Conservation (phyloP, 371 early-diverging fungal genomes). For the Syncephalis plumigaleata region DNA sequence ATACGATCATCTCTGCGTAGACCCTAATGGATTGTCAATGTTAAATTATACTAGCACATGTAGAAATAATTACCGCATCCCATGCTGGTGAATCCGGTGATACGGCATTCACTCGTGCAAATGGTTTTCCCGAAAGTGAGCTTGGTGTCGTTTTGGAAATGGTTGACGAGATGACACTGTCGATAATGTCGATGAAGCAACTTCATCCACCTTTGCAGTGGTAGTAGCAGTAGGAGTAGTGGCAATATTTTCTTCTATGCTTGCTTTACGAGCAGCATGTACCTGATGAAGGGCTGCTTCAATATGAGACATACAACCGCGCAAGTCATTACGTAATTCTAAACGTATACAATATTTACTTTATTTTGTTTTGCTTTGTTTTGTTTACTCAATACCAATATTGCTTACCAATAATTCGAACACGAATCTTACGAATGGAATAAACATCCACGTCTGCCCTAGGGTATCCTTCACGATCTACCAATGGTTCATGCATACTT, state of each 20-base stretch:
- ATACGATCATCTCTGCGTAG: constrained; percentile 39
- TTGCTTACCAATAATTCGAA: constrained; percentile 31
- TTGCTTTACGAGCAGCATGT: constrained; percentile 20
- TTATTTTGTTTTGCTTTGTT: background rate
- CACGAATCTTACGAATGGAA: constrained; percentile 39
- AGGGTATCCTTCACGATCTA: constrained; percentile 70
- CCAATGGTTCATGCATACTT: constrained; percentile 48
- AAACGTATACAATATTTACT: no score
- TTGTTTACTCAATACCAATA: background rate
- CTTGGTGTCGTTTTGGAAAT: no score
- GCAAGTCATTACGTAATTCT: constrained; percentile 45
- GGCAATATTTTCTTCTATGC: constrained; percentile 9
- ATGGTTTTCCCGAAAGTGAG: constrained; percentile 22
- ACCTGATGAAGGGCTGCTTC: constrained; percentile 43
- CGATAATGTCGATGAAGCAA: constrained; percentile 6
- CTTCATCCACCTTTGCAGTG: no score
- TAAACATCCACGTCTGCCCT: constrained; percentile 74
- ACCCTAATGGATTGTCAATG: constrained; percentile 16
- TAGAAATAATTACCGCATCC: constrained; percentile 20
- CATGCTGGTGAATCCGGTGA: constrained; percentile 67
- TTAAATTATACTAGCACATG: background rate
- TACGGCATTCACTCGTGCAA: constrained; percentile 66
- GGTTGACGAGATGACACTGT: constrained; percentile 1
- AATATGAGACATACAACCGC: constrained; percentile 42
- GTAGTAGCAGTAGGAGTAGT: no score